phyloP scores from a whole-genome alignment of 768 basidiomycete genomes.

The Pleurotus tuoliensis region DNA sequence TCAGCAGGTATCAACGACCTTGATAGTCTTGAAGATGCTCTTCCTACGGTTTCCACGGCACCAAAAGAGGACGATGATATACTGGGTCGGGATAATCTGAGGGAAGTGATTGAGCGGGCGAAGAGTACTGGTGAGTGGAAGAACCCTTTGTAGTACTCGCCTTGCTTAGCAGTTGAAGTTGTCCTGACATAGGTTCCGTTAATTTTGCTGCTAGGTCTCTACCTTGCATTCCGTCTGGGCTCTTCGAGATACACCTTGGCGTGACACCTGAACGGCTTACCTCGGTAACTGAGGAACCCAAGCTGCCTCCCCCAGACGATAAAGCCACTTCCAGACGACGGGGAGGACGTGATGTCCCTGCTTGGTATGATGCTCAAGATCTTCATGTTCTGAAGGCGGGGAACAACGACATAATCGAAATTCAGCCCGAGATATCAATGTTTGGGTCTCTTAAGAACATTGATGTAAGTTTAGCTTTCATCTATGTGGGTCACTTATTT shows the following conservation, averaged over 20 bases:
- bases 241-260: slow-evolving; percentile 79
- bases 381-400: slow-evolving; percentile 71
- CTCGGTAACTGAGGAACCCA: slow-evolving; percentile 60
- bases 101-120: slow-evolving; percentile 75
- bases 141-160: slow-evolving; percentile 19
- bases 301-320: slow-evolving; percentile 33
- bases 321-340: slow-evolving; percentile 32
- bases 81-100: slow-evolving; percentile 53
- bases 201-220: slow-evolving; percentile 74
- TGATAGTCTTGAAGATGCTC: slow-evolving; percentile 44
- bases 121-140: slow-evolving; percentile 64
- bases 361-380: slow-evolving; percentile 85
- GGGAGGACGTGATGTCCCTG: slow-evolving; percentile 42
- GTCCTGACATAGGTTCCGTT: slow-evolving; percentile 52
- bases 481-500: slow-evolving; percentile 2
- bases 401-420: slow-evolving; percentile 75
- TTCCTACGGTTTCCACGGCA: slow-evolving; percentile 28
- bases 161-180: slow-evolving; percentile 43
- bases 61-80: slow-evolving; percentile 49
- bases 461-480: slow-evolving; percentile 52
- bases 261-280: slow-evolving; percentile 64
- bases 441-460: slow-evolving; percentile 80
- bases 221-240: slow-evolving; percentile 67
- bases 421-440: slow-evolving; percentile 79
- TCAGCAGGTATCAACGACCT: slow-evolving; percentile 34